Evolutionary conservation across 129 eudicot species (phyloP).

Genomic region (Sambucus nigra): DNA sequence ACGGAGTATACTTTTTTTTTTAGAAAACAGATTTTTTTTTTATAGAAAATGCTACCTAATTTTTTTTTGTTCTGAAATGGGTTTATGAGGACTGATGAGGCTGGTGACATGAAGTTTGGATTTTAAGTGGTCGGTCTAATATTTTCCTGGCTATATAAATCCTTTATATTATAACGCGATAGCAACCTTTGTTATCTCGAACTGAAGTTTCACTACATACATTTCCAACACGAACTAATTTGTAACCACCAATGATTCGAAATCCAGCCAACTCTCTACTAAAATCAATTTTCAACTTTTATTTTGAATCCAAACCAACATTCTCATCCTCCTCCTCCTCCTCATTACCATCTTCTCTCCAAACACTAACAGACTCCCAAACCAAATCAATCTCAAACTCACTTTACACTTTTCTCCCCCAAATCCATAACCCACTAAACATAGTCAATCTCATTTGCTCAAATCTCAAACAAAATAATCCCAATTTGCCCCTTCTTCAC

Average conservation of each 20-base stretch:
- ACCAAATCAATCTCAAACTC: constrained; percentile 34
- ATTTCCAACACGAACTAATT: too few species aligned
- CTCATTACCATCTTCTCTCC: constrained; percentile 28
- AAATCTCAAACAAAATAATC: constrained; percentile 29
- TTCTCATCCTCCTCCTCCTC: constrained; percentile 24
- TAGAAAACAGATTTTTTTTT: too few species aligned
- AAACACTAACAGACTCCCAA: constrained; percentile 11
- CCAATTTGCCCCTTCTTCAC: constrained; percentile 21
- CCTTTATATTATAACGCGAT: too few species aligned
- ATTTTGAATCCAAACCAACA: background rate
- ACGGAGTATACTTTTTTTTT: too few species aligned
- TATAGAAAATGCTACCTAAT: too few species aligned
- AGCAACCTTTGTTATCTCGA: too few species aligned
- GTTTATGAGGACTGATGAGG: too few species aligned
- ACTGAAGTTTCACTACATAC: too few species aligned
- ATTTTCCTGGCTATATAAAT: too few species aligned
- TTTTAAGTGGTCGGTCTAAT: too few species aligned
- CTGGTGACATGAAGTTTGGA: too few species aligned
- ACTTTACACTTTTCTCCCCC: constrained; percentile 57
- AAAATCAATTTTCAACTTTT: constrained; percentile 2
- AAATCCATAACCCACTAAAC: constrained; percentile 67
- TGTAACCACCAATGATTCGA: constrained; percentile 1
- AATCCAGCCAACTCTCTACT: background rate
- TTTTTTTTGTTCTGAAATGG: too few species aligned
- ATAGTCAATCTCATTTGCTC: constrained; percentile 54